These are phyloP conservation scores for Wickerhamomyces hampshirensis DNA, from an alignment of 805 yeast species.

Conservation along the genomic window DNA sequence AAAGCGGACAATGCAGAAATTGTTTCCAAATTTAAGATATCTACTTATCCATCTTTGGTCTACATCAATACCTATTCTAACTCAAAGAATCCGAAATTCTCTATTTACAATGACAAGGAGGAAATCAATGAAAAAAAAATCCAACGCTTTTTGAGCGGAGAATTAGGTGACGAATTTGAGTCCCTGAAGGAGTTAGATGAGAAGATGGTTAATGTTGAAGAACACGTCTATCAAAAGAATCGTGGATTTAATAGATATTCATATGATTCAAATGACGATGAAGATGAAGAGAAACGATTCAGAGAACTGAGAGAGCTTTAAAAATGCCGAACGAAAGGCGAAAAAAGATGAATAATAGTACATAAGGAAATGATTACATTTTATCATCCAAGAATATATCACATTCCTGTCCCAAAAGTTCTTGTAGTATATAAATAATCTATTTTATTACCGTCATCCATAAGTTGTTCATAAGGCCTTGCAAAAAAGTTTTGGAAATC, in stretches of 20 bases:
- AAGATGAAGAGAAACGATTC: too few species aligned
- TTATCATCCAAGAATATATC: too few species aligned
- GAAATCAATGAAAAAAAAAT: constrained; percentile 24
- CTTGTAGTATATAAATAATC: neutral
- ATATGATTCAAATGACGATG: constrained; percentile 20
- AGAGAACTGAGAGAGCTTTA: constrained; percentile 19
- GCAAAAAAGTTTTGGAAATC: neutral
- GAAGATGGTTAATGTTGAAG: constrained; percentile 13
- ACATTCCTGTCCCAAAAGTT: neutral
- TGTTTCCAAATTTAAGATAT: constrained; percentile 24
- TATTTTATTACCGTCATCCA: neutral
- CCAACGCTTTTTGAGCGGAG: constrained; percentile 25
- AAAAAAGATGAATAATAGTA: constrained; percentile 9
- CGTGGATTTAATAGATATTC: constrained; percentile 9
- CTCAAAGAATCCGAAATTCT: constrained; percentile 8
- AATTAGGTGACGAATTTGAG: constrained; percentile 16
- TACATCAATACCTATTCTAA: constrained; percentile 18
- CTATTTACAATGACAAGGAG: constrained; percentile 10
- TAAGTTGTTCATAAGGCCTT: neutral
- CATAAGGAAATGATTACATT: too few species aligned
- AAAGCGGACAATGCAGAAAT: constrained; percentile 23
- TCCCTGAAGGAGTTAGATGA: constrained; percentile 9
- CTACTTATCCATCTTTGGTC: constrained; percentile 29
- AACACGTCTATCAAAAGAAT: constrained; percentile 5
- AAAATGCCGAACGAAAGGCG: constrained; percentile 18